Evolutionary conservation across 2,329 filamentous ascomycete species (phyloP).

Genomic region (Keithomyces neogunnii): DNA sequence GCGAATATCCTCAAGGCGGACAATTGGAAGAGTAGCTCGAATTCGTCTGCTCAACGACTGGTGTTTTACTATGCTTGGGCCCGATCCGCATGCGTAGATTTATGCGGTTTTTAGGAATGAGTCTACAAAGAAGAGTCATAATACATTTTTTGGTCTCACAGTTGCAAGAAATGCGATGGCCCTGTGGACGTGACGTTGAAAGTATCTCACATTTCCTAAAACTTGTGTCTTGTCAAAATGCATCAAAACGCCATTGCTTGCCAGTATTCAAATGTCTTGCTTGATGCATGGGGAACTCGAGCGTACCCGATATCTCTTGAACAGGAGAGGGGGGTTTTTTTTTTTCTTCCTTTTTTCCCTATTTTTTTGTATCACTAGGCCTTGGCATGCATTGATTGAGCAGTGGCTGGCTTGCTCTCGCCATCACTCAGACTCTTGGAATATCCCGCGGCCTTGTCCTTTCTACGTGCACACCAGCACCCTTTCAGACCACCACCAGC

Average conservation of each 20-base stretch:
- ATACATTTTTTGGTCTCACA: neutral
- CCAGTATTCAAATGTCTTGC: no score
- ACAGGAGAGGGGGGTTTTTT: no score
- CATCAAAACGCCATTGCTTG: neutral
- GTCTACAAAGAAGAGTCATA: neutral
- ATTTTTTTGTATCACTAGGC: no score
- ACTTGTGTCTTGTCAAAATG: no score
- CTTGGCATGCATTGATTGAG: neutral
- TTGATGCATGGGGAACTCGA: no score
- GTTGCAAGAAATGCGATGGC: neutral
- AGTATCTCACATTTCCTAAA: no score
- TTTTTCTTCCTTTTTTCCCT: no score
- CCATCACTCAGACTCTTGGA: neutral
- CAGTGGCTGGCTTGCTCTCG: neutral
- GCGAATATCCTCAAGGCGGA: neutral
- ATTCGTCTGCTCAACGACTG: neutral
- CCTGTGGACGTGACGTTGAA: no score
- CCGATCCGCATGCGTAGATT: neutral
- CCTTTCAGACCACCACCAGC: constrained; percentile 17
- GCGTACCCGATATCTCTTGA: no score
- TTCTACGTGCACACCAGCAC: constrained; percentile 14
- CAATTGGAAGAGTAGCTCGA: neutral
- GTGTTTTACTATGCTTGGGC: neutral
- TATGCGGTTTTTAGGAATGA: neutral
- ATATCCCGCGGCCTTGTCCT: neutral